Conservation (phyloP, 2,329 filamentous ascomycete species). For the Thermomyces lanuginosus region DNA sequence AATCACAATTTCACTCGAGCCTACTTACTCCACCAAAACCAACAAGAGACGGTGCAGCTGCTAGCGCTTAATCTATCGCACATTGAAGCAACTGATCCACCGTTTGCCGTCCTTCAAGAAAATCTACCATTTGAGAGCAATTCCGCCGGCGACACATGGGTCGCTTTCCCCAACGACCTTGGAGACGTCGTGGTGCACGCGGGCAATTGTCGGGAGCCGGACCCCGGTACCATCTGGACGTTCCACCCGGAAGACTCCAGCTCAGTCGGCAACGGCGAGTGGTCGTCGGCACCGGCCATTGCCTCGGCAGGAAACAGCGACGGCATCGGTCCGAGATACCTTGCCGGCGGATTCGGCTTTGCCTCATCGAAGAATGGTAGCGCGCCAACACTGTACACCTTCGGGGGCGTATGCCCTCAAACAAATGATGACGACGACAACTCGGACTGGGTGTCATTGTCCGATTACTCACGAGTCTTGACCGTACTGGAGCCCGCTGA, state of each 20-base stretch:
- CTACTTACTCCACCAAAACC: slow-evolving; percentile 51
- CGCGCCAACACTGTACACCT: slow-evolving; percentile 45
- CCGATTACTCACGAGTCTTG: slow-evolving; percentile 70
- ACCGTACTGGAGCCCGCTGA: slow-evolving; percentile 34
- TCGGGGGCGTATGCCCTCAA: slow-evolving; percentile 77
- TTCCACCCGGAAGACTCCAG: slow-evolving; percentile 37
- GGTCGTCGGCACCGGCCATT: slow-evolving; percentile 31
- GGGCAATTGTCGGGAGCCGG: slow-evolving; percentile 49
- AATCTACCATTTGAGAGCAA: slow-evolving; percentile 15
- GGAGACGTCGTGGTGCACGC: slow-evolving; percentile 59
- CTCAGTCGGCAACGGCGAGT: slow-evolving; percentile 36
- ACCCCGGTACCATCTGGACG: slow-evolving; percentile 48
- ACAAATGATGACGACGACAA: slow-evolving; percentile 24
- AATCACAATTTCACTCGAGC: slow-evolving; percentile 37
- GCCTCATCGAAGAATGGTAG: slow-evolving; percentile 39
- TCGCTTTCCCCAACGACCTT: slow-evolving; percentile 55
- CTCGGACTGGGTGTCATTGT: slow-evolving; percentile 48
- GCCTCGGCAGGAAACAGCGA: slow-evolving; percentile 20
- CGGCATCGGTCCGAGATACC: slow-evolving; percentile 36
- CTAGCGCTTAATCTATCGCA: slow-evolving; percentile 50
- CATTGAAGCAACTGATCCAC: slow-evolving; percentile 33
- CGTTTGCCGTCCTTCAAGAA: slow-evolving; percentile 14
- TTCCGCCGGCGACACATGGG: slow-evolving; percentile 37
- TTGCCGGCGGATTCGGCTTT: slow-evolving; percentile 50
- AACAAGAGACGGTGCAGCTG: slow-evolving; percentile 35